Evolutionary conservation across 2,329 filamentous ascomycete genomes (phyloP), one percentile per base, ranked within the genome.

Genomic region (Aspergillus viridinutans): DNA sequence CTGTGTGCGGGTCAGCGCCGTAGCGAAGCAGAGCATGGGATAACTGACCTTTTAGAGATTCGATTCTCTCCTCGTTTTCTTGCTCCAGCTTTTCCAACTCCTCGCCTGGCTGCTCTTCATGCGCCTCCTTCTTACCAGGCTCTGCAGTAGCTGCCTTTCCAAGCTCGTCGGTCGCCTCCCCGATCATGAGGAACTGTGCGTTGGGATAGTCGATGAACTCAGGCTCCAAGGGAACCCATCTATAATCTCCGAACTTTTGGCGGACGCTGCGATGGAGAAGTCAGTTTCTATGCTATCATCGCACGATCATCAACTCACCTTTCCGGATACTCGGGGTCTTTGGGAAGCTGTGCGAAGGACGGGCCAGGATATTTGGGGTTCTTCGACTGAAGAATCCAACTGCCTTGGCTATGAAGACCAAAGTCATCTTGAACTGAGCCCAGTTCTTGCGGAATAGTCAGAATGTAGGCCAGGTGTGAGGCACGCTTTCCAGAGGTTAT

Each of bases 171-270:
- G 70, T 64, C 1, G 69, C 67, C 2, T 83, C 82, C 6, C 92
- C 91, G 48, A 96, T 87, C 56, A 96, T 80, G 9, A 96, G 75
- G 54, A 96, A 81, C 68, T 96, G 90, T 0, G 88, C 83, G 62
- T 90, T 89, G 35, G 81, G 81, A 67, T 90, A 90, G 64, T 93
- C 82, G 3, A 96, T 78, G 63, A 92, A 85, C 57, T 88, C 84
- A 0, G 91, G 89, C 62, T 87, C 80, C 0, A 90, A 80, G 0
- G 90, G 85, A 55, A 85, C 80, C 92, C 92, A 96, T 48, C 89
- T 85, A 2, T 89, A 79, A 6, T 83, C 81, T 17, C 81, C 77
- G 67, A 96, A 96, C 59, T 90, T 88, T 2, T 90, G 82, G 29
- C 85, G 79, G 23, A 94, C 78, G 40, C 86, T 88, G 55, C 6